Percentiles rank a stretch among this genome's conserved stretches.
Evolutionary conservation across 768 basidiomycete species (phyloP).

Genomic region (Leucocoprinus leucothites): DNA sequence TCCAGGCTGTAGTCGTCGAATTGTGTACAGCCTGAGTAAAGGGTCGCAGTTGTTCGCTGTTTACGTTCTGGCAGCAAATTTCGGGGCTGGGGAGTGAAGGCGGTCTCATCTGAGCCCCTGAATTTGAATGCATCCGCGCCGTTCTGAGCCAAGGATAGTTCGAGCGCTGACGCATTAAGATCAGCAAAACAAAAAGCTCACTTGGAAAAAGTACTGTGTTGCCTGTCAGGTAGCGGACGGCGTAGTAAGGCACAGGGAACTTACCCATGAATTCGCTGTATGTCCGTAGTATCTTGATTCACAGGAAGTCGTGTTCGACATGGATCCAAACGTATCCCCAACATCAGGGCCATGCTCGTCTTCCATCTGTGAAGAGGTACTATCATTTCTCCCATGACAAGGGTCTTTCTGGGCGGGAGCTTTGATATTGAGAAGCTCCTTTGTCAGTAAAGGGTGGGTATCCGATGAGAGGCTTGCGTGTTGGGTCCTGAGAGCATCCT

Average conservation of each 20-base stretch:
- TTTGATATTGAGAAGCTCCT: slow-evolving; percentile 73
- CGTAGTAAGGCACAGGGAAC: slow-evolving; percentile 19
- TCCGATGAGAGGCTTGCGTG: slow-evolving; percentile 60
- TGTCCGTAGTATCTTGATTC: slow-evolving; percentile 74
- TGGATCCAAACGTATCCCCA: slow-evolving; percentile 76
- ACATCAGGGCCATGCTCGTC: slow-evolving; percentile 63
- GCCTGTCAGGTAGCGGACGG: background rate
- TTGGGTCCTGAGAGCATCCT: slow-evolving; percentile 61
- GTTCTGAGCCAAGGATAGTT: slow-evolving; percentile 20
- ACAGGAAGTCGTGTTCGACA: slow-evolving; percentile 69
- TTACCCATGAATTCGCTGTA: slow-evolving; percentile 73
- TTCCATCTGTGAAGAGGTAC: slow-evolving; percentile 44
- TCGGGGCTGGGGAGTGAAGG: too few species aligned
- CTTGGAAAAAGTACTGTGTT: slow-evolving; percentile 70
- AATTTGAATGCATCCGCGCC: slow-evolving; percentile 43
- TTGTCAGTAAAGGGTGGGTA: slow-evolving; percentile 64
- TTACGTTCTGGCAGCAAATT: slow-evolving; percentile 64
- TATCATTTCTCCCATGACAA: slow-evolving; percentile 34
- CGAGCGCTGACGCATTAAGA: slow-evolving; percentile 47
- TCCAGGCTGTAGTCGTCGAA: slow-evolving; percentile 49
- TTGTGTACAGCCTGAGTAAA: slow-evolving; percentile 43
- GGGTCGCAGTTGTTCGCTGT: slow-evolving; percentile 60
- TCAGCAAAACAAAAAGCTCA: slow-evolving; percentile 25
- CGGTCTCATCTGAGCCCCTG: too few species aligned
- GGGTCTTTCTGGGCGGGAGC: slow-evolving; percentile 70